phyloP scores from a whole-genome alignment of 2,329 filamentous ascomycete species.

The Penicillium sp. region DNA sequence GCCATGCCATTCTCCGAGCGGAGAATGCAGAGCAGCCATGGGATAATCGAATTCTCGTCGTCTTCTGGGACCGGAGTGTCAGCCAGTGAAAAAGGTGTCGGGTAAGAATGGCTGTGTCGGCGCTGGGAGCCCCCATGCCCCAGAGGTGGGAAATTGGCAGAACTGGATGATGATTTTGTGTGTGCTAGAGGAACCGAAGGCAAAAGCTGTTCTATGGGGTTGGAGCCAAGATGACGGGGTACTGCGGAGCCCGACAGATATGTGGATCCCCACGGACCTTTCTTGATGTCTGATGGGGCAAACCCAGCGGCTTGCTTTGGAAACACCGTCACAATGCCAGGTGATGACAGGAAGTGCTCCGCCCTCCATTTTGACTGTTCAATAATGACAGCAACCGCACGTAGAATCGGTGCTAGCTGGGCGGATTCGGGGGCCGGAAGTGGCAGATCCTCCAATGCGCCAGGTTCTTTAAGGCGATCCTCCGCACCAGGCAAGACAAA shows the following conservation, averaged over 20 bases:
- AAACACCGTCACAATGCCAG: slow-evolving; percentile 68
- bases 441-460: slow-evolving; percentile 60
- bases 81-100: slow-evolving; percentile 34
- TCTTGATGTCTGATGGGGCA: slow-evolving; percentile 50
- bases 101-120: slow-evolving; percentile 39
- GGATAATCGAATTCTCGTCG: slow-evolving; percentile 68
- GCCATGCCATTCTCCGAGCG: slow-evolving; percentile 59
- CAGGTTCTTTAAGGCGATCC: slow-evolving; percentile 54
- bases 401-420: slow-evolving; percentile 68
- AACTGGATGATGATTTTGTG: slow-evolving; percentile 29
- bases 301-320: slow-evolving; percentile 57
- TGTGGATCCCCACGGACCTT: slow-evolving; percentile 53
- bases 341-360: slow-evolving; percentile 67
- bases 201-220: slow-evolving; percentile 65
- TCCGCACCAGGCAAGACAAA: slow-evolving; percentile 68
- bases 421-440: slow-evolving; percentile 59
- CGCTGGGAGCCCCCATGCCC: slow-evolving; percentile 43
- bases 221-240: slow-evolving; percentile 48
- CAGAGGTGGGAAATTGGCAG: slow-evolving; percentile 56
- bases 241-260: slow-evolving; percentile 55
- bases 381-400: slow-evolving; percentile 74
- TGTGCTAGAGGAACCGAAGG: slow-evolving; percentile 49
- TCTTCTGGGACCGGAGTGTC: slow-evolving; percentile 54
- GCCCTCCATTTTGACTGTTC: slow-evolving; percentile 76
- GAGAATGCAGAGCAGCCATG: slow-evolving; percentile 68